A percentile compares a stretch with the other conserved stretches of the same genome.
These are phyloP conservation scores for Arachis stenosperma DNA, from an alignment of 306 rosid species.

Conservation along the genomic window DNA sequence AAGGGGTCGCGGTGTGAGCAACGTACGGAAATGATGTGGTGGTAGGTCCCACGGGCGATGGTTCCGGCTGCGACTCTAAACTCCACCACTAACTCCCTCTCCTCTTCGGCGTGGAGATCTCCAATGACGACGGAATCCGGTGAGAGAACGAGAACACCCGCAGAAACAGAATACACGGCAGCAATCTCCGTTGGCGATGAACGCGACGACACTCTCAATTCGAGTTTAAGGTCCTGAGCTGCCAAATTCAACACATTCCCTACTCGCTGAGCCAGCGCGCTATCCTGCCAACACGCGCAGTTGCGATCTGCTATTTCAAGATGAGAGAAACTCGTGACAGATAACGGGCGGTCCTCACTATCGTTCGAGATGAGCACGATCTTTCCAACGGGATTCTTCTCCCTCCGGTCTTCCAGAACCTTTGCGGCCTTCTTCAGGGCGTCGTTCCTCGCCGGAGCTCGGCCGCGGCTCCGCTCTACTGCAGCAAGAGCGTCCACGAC, in stretches of 20 bases:
- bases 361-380: constrained; percentile 58
- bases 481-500: constrained; percentile 39
- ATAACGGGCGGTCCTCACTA: constrained; percentile 34
- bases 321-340: constrained; percentile 54
- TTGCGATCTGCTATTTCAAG: constrained; percentile 56
- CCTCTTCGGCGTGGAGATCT: constrained; percentile 67
- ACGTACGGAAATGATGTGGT: constrained; percentile 58
- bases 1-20: constrained; percentile 57
- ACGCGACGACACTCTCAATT: constrained; percentile 53
- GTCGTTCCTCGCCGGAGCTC: constrained; percentile 53
- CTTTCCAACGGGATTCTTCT: constrained; percentile 64
- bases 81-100: constrained; percentile 67
- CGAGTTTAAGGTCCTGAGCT: constrained; percentile 66
- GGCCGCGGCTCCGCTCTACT: constrained; percentile 46
- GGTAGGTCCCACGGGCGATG: constrained; percentile 50
- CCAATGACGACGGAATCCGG: constrained; percentile 49
- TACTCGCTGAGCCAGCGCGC: constrained; percentile 49
- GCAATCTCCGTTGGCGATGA: constrained; percentile 52
- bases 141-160: constrained; percentile 38
- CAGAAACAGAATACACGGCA: constrained; percentile 63
- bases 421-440: constrained; percentile 86
- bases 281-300: constrained; percentile 37
- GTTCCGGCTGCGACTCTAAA: constrained; percentile 57
- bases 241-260: constrained; percentile 53
- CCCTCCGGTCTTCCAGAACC: constrained; percentile 87